A percentile compares a stretch with the other conserved stretches of the same genome.
Conservation (phyloP, 148 eudicot species). For the Tetragonia tetragonoides region DNA sequence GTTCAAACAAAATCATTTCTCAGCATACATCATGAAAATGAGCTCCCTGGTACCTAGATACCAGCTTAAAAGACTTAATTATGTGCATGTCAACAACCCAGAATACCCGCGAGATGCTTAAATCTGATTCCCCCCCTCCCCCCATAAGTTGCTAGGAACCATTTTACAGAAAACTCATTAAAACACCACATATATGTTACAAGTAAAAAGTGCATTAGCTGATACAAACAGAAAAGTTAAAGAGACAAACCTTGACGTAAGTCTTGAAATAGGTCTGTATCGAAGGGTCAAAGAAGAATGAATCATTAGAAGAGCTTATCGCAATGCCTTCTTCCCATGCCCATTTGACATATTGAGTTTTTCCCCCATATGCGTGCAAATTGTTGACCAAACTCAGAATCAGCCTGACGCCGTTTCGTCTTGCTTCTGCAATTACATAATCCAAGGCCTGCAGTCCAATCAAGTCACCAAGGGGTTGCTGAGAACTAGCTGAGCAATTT, state of each 20-base stretch:
- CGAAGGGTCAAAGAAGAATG: constrained; percentile 93
- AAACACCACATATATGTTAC: too few relatives aligned
- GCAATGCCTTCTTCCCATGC: constrained; percentile 95
- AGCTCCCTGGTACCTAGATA: too few relatives aligned
- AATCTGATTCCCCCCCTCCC: too few relatives aligned
- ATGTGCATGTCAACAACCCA: background rate
- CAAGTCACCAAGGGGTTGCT: background rate
- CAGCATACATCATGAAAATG: background rate
- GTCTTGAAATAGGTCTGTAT: constrained; percentile 79
- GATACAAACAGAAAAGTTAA: background rate
- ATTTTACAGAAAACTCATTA: background rate
- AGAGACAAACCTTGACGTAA: constrained; percentile 66
- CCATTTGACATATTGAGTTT: constrained; percentile 94
- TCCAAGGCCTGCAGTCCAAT: constrained; percentile 71
- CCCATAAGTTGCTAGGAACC: too few relatives aligned
- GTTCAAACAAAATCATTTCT: background rate
- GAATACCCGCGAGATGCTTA: too few relatives aligned
- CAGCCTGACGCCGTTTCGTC: constrained; percentile 58
- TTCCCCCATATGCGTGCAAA: constrained; percentile 92
- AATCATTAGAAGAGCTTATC: constrained; percentile 91
- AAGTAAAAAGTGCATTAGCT: too few relatives aligned
- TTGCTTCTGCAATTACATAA: constrained; percentile 89
- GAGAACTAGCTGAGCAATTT: background rate
- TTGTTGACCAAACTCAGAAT: constrained; percentile 78
- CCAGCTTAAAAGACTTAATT: background rate